Evolutionary conservation across 305 asterid species (phyloP).

Genomic region (Lippia alba): DNA sequence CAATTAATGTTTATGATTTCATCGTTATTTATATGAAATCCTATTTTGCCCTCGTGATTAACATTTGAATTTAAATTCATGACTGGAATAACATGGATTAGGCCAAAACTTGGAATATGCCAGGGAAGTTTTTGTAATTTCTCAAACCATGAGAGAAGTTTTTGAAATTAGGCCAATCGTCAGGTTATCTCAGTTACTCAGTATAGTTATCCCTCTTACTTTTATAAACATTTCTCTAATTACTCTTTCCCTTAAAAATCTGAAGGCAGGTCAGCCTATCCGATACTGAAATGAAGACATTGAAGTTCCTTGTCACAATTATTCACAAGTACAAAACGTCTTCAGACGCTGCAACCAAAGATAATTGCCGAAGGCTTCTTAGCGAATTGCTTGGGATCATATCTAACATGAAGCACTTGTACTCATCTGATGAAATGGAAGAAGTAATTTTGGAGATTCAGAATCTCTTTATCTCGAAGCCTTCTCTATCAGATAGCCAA

Average conservation of each 20-base stretch:
- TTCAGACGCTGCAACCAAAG: slow-evolving; percentile 49
- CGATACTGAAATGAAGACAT: slow-evolving; percentile 75
- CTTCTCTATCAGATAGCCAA: slow-evolving; percentile 49
- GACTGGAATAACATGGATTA: too few relatives aligned
- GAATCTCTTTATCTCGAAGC: slow-evolving; percentile 68
- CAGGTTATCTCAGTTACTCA: too few relatives aligned
- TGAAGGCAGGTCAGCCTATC: slow-evolving; percentile 80
- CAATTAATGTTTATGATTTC: too few relatives aligned
- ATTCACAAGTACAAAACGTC: slow-evolving; percentile 63
- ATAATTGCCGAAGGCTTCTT: slow-evolving; percentile 61
- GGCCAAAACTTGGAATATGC: too few relatives aligned
- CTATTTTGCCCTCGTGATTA: too few relatives aligned
- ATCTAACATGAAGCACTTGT: slow-evolving; percentile 70
- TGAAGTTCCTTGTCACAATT: slow-evolving; percentile 66
- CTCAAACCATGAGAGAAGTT: too few relatives aligned
- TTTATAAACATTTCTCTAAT: not conserved
- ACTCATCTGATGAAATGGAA: slow-evolving; percentile 77
- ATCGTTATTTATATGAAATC: too few relatives aligned
- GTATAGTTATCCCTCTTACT: too few relatives aligned
- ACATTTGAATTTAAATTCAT: too few relatives aligned
- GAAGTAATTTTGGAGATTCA: slow-evolving; percentile 77
- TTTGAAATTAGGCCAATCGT: too few relatives aligned
- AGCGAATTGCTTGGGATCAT: slow-evolving; percentile 72
- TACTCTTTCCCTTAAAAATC: slow-evolving; percentile 30
- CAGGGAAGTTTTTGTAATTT: too few relatives aligned